A percentile compares a stretch with the other conserved stretches of the same genome.
phyloP scores from a whole-genome alignment of 257 asterid species.

The Nicotiana paniculata region DNA sequence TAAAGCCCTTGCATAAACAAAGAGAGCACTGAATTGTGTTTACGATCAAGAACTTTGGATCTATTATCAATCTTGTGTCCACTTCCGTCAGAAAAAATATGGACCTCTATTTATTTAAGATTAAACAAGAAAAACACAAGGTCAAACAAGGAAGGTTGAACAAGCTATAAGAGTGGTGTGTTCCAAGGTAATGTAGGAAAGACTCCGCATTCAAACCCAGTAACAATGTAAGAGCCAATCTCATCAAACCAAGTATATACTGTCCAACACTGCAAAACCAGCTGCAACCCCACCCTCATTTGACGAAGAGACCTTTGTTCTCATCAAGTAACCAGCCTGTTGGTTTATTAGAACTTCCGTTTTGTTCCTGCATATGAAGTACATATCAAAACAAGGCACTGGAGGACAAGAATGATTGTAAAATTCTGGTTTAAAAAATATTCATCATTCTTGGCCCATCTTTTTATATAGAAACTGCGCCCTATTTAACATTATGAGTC shows the following conservation, averaged over 20 bases:
- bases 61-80: background rate
- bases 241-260: conserved; percentile 71
- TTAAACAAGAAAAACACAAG: background rate
- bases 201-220: background rate
- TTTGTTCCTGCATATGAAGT: conserved; percentile 43
- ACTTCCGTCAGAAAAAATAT: background rate
- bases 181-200: background rate
- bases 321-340: conserved; percentile 75
- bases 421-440: background rate
- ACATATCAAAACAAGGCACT: background rate
- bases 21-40: background rate
- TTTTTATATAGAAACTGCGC: background rate
- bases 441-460: background rate
- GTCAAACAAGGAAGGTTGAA: background rate
- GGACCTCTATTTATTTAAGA: background rate
- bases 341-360: conserved; percentile 46
- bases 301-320: conserved; percentile 93
- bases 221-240: background rate
- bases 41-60: background rate
- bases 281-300: conserved; percentile 98
- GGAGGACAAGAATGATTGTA: too few relatives aligned
- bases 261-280: conserved; percentile 88
- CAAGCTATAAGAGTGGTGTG: background rate
- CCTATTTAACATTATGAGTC: background rate
- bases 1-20: background rate